Percentiles rank a stretch among this genome's conserved stretches.
phyloP scores from a whole-genome alignment of 164 flowering plant species.

The Aristolochia californica region DNA sequence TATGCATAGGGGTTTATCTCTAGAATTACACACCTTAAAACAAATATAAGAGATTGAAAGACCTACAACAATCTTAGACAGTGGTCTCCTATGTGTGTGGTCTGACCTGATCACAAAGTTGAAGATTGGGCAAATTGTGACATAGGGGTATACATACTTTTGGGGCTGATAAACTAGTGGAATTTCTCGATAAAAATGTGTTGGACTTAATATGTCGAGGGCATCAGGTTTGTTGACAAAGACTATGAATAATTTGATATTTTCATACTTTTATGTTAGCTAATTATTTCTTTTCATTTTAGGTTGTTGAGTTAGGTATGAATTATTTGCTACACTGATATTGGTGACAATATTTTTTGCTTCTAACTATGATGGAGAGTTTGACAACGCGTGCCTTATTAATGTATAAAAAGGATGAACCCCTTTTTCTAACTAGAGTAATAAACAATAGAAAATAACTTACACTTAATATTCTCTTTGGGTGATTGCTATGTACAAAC shows the following conservation, averaged over 20 bases:
- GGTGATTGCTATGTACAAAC: too few relatives aligned
- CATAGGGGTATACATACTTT: constrained; percentile 39
- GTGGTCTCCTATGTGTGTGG: constrained; percentile 48
- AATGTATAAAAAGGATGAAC: too few relatives aligned
- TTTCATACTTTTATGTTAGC: not conserved
- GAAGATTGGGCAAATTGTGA: constrained; percentile 42
- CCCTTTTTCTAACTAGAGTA: too few relatives aligned
- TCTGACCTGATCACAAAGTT: constrained; percentile 33
- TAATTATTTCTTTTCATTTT: not conserved
- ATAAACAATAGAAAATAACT: too few relatives aligned
- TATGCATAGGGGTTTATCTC: constrained; percentile 53
- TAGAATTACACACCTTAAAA: constrained; percentile 25
- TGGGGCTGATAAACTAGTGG: constrained; percentile 34
- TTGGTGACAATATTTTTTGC: constrained; percentile 48
- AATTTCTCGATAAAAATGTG: constrained; percentile 35
- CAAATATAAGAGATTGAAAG: constrained; percentile 30
- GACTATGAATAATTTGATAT: not conserved
- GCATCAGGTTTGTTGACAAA: constrained; percentile 32
- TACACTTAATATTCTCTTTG: too few relatives aligned
- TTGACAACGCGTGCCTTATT: constrained; percentile 46
- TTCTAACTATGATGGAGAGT: constrained; percentile 46
- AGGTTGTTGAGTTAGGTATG: constrained; percentile 61
- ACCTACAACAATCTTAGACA: constrained; percentile 41
- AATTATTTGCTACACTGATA: constrained; percentile 39
- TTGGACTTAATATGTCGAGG: constrained; percentile 45